Evolutionary conservation across 202 grass and related monocot species (phyloP), one percentile per base, ranked within the genome.

Genomic region (Digitaria exilis): DNA sequence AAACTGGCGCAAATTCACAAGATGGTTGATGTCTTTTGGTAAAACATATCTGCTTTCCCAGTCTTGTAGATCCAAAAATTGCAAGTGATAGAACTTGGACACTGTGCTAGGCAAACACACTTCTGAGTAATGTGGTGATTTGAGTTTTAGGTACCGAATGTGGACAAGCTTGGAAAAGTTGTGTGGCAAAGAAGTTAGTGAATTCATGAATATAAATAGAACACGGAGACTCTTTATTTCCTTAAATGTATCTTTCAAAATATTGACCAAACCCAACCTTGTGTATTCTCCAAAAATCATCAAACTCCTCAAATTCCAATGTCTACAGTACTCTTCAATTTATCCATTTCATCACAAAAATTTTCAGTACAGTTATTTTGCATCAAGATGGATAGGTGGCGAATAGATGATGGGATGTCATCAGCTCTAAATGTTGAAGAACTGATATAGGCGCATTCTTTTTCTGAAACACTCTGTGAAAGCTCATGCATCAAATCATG

Each of bases 401-500:
- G 37, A 51, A 85, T 11, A 34, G 67, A 63, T 16, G 1, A 0
- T 35, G 54, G 43, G 5, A 78, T 80, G 2, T 11, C 4, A 16
- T 43, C 5, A 12, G 43, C 60, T 30, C 30, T 42, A 6, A 48
- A 74, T 28, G 6, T 4, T 4, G 34, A 8, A 49, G 16, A 25
- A 46, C 11, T 41, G 1, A 75, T 82, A 24, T 65, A 37, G 0
- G 16, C 1, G 17, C 72, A 77, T 49, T 80, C 85, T 22, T 81
- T 3, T 56, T 25, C 45, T 30, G 89, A 88, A 81, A 88, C 19
- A 18, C 0, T 17, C 0, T n/a, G 15, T 16, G 77, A 17, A 13
- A 91, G 65, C 7, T 85, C 72, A 52, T 79, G 82, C 0, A 91
- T 6, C 41, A 91, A 41, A 26, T 85, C 89, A 64, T 91, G 89